Conservation (phyloP, 371 early-diverging fungal species). For the Antonospora locustae region DNA sequence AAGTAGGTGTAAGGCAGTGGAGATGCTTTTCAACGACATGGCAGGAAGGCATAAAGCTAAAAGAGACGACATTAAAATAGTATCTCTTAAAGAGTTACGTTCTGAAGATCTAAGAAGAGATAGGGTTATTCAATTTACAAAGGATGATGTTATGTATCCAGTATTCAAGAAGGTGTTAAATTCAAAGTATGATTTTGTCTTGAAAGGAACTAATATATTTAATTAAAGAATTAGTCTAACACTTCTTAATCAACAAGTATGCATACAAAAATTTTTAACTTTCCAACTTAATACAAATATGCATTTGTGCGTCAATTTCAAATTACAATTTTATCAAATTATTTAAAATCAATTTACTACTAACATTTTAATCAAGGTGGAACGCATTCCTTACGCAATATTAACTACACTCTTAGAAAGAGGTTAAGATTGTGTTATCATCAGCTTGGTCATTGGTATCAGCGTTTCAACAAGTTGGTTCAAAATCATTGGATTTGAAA, state of each 20-base stretch:
- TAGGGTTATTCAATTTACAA: conserved; percentile 38
- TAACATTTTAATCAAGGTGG: no score
- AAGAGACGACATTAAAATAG: conserved; percentile 38
- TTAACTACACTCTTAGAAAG: no score
- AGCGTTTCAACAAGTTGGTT: no score
- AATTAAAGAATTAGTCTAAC: conserved; percentile 24
- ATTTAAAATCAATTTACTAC: no score
- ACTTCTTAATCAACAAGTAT: not conserved
- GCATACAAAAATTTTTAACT: not conserved
- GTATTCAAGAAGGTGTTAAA: conserved; percentile 33
- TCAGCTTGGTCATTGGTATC: no score
- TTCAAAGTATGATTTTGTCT: conserved; percentile 18
- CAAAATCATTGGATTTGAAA: no score
- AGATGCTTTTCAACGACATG: conserved; percentile 54
- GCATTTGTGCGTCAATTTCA: no score
- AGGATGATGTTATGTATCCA: conserved; percentile 33
- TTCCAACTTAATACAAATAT: not conserved
- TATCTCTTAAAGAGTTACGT: conserved; percentile 40
- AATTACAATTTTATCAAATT: no score
- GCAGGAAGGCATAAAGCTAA: conserved; percentile 45
- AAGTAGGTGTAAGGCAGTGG: conserved; percentile 77
- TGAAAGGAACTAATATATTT: conserved; percentile 22
- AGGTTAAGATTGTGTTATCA: no score
- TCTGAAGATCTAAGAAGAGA: conserved; percentile 39
- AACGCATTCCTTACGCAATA: no score